These are phyloP conservation scores for Babesia gibsoni DNA, from an alignment of 169 alveolate genomes.

Conservation along the genomic window DNA sequence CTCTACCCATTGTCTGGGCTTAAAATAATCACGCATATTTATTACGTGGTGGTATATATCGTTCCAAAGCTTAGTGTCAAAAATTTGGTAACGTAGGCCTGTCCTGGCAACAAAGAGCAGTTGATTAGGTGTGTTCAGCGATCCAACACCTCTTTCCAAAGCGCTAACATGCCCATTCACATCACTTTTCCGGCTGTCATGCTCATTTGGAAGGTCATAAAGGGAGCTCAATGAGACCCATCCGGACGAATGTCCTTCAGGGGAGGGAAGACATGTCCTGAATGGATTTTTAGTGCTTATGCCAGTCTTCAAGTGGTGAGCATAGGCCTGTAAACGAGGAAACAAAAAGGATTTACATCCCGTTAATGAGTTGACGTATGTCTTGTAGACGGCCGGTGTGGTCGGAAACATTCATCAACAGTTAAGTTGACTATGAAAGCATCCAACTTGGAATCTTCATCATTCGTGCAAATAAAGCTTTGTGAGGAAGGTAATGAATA, in stretches of 20 bases:
- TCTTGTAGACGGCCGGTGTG: too few species aligned
- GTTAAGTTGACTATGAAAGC: too few species aligned
- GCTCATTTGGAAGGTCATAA: not conserved
- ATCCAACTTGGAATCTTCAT: too few species aligned
- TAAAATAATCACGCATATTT: constrained; percentile 49
- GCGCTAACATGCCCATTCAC: not conserved
- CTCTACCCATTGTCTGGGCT: constrained; percentile 68
- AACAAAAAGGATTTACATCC: too few species aligned
- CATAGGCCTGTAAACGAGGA: too few species aligned
- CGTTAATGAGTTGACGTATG: too few species aligned
- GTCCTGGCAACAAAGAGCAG: constrained; percentile 57
- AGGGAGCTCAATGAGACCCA: constrained; percentile 28
- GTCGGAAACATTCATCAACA: too few species aligned
- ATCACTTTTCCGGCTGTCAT: not conserved
- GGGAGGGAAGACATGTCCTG: constrained; percentile 8
- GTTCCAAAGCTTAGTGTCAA: constrained; percentile 68
- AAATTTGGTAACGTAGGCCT: constrained; percentile 66
- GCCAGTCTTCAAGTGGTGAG: too few species aligned
- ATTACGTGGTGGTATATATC: constrained; percentile 55
- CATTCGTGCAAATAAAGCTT: too few species aligned
- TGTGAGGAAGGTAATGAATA: too few species aligned
- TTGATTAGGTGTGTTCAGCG: constrained; percentile 26
- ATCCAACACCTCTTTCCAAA: not conserved
- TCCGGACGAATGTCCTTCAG: not conserved
- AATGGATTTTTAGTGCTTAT: too few species aligned